phyloP scores from a whole-genome alignment of 2,329 filamentous ascomycete species.

The Trichoderma gracile region DNA sequence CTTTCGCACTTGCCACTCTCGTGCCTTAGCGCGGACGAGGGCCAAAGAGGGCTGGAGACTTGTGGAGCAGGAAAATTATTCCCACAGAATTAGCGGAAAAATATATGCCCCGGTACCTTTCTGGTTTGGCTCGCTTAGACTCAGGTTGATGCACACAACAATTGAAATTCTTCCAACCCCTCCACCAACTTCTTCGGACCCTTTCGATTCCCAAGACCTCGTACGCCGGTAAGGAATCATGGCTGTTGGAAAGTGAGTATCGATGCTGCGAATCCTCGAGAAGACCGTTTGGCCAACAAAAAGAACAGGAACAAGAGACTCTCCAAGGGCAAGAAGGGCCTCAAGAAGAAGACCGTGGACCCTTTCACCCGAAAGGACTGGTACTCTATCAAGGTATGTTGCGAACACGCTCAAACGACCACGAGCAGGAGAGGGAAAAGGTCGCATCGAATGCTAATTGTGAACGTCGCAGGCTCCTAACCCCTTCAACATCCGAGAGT shows the following conservation, averaged over 20 bases:
- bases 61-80: conserved; percentile 9
- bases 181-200: conserved; percentile 46
- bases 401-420: conserved; percentile 29
- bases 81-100: conserved; percentile 25
- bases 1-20: not conserved
- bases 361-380: conserved; percentile 99
- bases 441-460: conserved; percentile 3
- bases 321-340: conserved; percentile 99
- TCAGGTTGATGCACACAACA: conserved; percentile 44
- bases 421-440: not conserved
- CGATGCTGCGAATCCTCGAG: conserved; percentile 8
- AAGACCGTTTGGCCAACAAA: conserved; percentile 10
- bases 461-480: conserved; percentile 71
- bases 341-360: conserved; percentile 99
- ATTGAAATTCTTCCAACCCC: conserved; percentile 45
- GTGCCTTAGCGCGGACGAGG: not conserved
- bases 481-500: conserved; percentile 96
- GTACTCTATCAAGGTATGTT: conserved; percentile 87
- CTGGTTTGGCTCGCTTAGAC: conserved; percentile 41
- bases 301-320: conserved; percentile 92
- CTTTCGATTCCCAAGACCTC: conserved; percentile 46
- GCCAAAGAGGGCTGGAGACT: conserved; percentile 6
- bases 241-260: conserved; percentile 61
- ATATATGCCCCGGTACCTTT: conserved; percentile 29
- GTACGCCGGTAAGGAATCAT: conserved; percentile 56